phyloP scores from a whole-genome alignment of 176 grass and related monocot species.

The Triticum aestivum region IWGSC_CS_RefSeq_v2.1 NC_057814.1:621466817-621467316 shows the following conservation, averaged over 20 bases:
- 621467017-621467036: neutral
- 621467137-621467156: neutral
- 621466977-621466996: no score
- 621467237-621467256: no score
- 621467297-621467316: neutral
- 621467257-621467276: no score
- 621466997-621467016: neutral
- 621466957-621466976: no score
- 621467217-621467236: no score
- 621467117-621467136: neutral
- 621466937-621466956: neutral
- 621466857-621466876: neutral
- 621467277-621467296: no score
- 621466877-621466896: neutral
- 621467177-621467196: neutral
- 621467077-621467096: neutral
- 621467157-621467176: neutral
- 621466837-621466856: neutral
- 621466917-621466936: neutral
- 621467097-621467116: neutral
- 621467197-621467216: neutral
- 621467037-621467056: neutral
- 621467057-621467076: neutral
- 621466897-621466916: neutral
- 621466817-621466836: neutral